Evolutionary conservation across 2,329 filamentous ascomycete species (phyloP), one percentile per base, ranked within the genome.

Genomic region (Pestalotiopsis sp.): DNA sequence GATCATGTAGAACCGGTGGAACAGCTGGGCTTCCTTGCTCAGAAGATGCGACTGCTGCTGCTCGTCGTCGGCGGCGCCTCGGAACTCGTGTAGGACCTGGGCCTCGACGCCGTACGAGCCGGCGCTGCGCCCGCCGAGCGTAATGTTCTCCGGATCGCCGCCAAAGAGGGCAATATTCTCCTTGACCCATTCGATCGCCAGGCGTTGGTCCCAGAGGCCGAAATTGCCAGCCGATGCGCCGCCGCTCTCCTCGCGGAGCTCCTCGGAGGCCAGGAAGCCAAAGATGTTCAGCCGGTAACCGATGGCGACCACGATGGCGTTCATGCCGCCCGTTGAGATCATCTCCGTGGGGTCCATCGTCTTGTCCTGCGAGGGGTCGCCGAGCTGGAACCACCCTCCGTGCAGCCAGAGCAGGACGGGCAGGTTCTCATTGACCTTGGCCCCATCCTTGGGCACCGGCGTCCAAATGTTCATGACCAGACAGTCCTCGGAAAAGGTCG

Each of bases 231-330:
- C 73, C 0, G 88, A 89, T 62, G 86, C 85, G 27, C 83, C 83
- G 6, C 82, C 78, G 68, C 84, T 82, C 68, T 88, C 75, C 9
- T 73, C 76, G 13, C 4, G n/a, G 11, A 66, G 63, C 17, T 56
- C 63, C 17, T 25, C 9, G 65, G 78, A 89, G 25, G 83, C 83
- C n/a, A 91, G 74, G 74, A 92, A 91, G 0, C 90, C 90, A 73
- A 91, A 82, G 3, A 85, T 85, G 7, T 85, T 84, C 57, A 90
- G 81, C 5, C 88, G 83, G 74, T 89, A 84, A 71, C 83, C 83
- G 73, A 86, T 82, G 41, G 80, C 83, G 1, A 87, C 80, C 80
- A 78, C 76, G 66, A 80, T 71, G 67, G 80, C 76, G 71, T 75
- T 70, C 2, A 84, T 71, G 2, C 72, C 74, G 1, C 77, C 76